phyloP scores from a whole-genome alignment of 2,329 filamentous ascomycete species.

The Penicillium sp. region DNA sequence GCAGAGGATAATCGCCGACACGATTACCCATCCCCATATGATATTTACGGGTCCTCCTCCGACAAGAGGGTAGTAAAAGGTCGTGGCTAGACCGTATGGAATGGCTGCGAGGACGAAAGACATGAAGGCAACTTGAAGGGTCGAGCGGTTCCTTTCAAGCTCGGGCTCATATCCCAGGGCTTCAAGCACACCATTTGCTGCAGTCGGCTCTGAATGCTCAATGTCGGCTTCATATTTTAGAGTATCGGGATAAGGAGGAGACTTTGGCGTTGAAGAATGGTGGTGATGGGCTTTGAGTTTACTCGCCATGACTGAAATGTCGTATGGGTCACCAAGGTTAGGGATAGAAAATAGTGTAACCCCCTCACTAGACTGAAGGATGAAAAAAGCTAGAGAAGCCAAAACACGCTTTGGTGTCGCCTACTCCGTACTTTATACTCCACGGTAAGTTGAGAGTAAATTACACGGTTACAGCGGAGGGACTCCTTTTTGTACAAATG shows the following conservation, averaged over 20 bases:
- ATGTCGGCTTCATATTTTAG: conserved; percentile 5
- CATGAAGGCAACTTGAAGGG: conserved; percentile 23
- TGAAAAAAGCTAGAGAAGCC: background rate
- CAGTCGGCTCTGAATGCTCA: conserved; percentile 10
- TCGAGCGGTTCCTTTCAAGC: conserved; percentile 56
- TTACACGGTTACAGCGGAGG: background rate
- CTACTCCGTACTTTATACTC: background rate
- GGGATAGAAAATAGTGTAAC: background rate
- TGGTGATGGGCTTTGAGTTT: background rate
- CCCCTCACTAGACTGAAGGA: background rate
- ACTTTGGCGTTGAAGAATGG: background rate
- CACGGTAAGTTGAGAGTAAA: background rate
- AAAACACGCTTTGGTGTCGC: background rate
- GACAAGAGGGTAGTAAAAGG: conserved; percentile 62
- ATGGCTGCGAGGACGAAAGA: conserved; percentile 67
- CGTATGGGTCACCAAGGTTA: background rate
- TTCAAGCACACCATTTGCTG: conserved; percentile 12
- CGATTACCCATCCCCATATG: conserved; percentile 64
- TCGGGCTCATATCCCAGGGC: conserved; percentile 57
- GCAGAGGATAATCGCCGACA: conserved; percentile 57
- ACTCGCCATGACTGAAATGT: conserved; percentile 2
- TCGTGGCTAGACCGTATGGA: conserved; percentile 61
- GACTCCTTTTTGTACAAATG: background rate
- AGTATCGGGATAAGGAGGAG: background rate
- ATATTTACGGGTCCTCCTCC: conserved; percentile 67